Percentiles rank a stretch among this genome's conserved stretches.
phyloP scores from a whole-genome alignment of 345 rosid genomes.

The Kandelia obovata region DNA sequence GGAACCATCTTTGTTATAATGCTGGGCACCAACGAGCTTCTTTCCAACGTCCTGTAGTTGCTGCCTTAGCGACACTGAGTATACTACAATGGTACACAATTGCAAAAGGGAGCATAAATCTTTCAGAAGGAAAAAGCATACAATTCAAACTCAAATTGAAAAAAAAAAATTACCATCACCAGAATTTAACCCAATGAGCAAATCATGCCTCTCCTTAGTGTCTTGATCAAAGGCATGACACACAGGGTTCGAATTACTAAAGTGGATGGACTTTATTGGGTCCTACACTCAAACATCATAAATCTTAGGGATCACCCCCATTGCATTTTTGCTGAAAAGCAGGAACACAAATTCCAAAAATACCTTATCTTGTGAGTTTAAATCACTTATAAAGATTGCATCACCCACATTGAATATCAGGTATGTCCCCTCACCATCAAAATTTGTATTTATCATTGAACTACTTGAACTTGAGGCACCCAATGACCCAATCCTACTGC shows the following conservation, averaged over 20 bases:
- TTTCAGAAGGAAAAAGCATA: constrained; percentile 16
- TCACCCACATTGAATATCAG: constrained; percentile 95
- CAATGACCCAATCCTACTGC: constrained; percentile 75
- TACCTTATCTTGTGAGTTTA: constrained; percentile 98
- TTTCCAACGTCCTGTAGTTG: constrained; percentile 97
- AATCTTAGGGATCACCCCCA: constrained; percentile 17
- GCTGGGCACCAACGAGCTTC: constrained; percentile 91
- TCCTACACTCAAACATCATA: constrained; percentile 54
- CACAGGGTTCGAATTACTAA: constrained; percentile 83
- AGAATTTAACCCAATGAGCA: constrained; percentile 82
- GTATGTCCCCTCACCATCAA: constrained; percentile 96
- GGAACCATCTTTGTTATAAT: constrained; percentile 93
- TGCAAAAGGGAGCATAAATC: constrained; percentile 14
- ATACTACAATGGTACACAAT: constrained; percentile 61
- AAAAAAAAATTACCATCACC: constrained; percentile 73
- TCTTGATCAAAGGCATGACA: constrained; percentile 96
- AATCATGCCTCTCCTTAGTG: constrained; percentile 97
- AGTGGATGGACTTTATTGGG: constrained; percentile 94
- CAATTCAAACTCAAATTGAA: constrained; percentile 15
- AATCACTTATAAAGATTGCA: constrained; percentile 84
- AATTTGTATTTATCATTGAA: constrained; percentile 62
- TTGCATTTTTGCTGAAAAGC: background rate
- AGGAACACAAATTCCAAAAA: constrained; percentile 3
- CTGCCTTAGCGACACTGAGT: constrained; percentile 93
- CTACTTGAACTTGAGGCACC: constrained; percentile 62